Evolutionary conservation across 2,329 filamentous ascomycete genomes (phyloP).

Genomic region (Penicillium sp.): DNA sequence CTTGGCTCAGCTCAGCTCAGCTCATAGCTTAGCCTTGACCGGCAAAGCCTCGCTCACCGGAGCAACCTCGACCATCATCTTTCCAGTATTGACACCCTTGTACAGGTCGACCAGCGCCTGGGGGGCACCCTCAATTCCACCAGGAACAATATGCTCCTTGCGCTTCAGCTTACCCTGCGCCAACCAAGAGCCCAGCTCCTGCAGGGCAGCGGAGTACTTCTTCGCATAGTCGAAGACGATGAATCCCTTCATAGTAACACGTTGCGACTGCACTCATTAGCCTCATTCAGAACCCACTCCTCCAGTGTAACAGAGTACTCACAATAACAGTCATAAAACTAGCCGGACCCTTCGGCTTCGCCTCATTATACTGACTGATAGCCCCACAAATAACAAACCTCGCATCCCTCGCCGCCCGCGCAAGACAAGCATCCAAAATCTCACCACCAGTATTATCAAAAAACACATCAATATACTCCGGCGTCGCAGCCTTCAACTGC

Average conservation of each 20-base stretch:
- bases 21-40: constrained; percentile 50
- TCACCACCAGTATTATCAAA: constrained; percentile 77
- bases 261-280: constrained; percentile 38
- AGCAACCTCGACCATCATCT: constrained; percentile 57
- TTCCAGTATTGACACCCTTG: constrained; percentile 71
- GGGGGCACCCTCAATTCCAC: constrained; percentile 69
- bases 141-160: constrained; percentile 71
- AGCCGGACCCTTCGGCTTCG: constrained; percentile 60
- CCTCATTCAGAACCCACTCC: not conserved
- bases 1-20: not conserved
- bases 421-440: constrained; percentile 68
- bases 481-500: constrained; percentile 64
- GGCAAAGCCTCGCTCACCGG: constrained; percentile 37
- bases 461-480: constrained; percentile 68
- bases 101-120: constrained; percentile 67
- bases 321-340: constrained; percentile 49
- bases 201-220: constrained; percentile 61
- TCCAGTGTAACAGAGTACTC: constrained; percentile 28
- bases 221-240: constrained; percentile 70
- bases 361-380: constrained; percentile 71
- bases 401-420: constrained; percentile 64
- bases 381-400: constrained; percentile 73
- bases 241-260: constrained; percentile 68
- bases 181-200: constrained; percentile 70
- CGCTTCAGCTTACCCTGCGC: constrained; percentile 72